A percentile compares a stretch with the other conserved stretches of the same genome.
Evolutionary conservation across 2,329 filamentous ascomycete species (phyloP).

Genomic region (Aspergillus felis): DNA sequence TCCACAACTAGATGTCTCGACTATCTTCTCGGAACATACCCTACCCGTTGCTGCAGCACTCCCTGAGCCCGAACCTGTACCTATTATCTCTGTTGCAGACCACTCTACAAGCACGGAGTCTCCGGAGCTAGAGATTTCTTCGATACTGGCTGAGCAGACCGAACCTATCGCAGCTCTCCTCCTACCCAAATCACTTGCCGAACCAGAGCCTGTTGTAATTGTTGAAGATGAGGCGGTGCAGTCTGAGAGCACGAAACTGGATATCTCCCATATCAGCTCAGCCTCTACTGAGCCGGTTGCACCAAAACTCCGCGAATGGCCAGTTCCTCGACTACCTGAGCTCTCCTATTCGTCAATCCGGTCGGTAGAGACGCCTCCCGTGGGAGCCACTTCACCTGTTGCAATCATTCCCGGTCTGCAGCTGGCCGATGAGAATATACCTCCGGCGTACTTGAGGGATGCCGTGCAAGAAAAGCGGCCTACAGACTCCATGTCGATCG

Average conservation of each 20-base stretch:
- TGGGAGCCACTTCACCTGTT: constrained; percentile 32
- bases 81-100: constrained; percentile 5
- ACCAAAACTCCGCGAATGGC: constrained; percentile 17
- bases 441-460: constrained; percentile 16
- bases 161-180: constrained; percentile 20
- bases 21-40: constrained; percentile 28
- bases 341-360: constrained; percentile 41
- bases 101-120: constrained; percentile 5
- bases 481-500: constrained; percentile 45
- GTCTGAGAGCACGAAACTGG: constrained; percentile 17
- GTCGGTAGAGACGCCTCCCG: constrained; percentile 45
- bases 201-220: constrained; percentile 13
- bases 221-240: constrained; percentile 13
- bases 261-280: constrained; percentile 26
- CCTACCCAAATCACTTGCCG: constrained; percentile 13
- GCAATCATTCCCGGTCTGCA: constrained; percentile 14
- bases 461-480: constrained; percentile 11
- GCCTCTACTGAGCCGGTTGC: constrained; percentile 31
- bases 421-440: constrained; percentile 22
- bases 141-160: constrained; percentile 26
- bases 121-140: constrained; percentile 24
- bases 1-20: constrained; percentile 27
- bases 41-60: constrained; percentile 15
- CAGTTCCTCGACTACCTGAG: constrained; percentile 25
- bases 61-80: constrained; percentile 13